Evolutionary conservation across 305 asterid species (phyloP), one percentile per base, ranked within the genome.

Genomic region (Petunia hybrid): DNA sequence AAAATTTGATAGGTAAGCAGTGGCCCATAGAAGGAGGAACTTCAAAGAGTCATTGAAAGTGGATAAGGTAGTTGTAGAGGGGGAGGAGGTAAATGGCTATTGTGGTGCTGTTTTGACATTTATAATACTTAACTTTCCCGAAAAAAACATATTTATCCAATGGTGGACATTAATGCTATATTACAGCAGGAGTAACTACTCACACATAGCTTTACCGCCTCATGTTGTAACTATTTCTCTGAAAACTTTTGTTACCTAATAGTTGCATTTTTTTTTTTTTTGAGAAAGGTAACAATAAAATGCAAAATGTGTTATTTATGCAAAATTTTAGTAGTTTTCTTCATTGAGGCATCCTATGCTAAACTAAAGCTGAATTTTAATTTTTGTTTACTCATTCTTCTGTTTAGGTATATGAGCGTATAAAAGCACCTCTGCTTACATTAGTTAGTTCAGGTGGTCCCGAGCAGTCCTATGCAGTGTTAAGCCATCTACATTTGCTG

Each of bases 371-470:
- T 73, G 62, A 53, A 2, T 53, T 74, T 35, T 74, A 12, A 79
- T 66, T 65, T 78, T 57, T 10, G 10, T 16, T 57, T 48, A 36
- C 51, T 43, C 65, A 53, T 77, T 55, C 59, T 77, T 82, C 39
- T 79, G 68, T 70, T 65, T 70, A 97, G 99, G 99, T 97, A 39
- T 97, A 97, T 70, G 99, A 97, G 89, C 97, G 99, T 80, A 93
- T 97, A 79, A 97, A 95, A 97, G 98, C 99, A 70, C 99, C 99
- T 86, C 87, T 97, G 76, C 99, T 97, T 87, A 97, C 99, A 12
- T 85, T 91, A 88, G 99, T 91, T 69, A 95, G 99, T 95, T 95
- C 99, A 8, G 99, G 99, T 86, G 92, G 99, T 85, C 95, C 98
- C 5, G 99, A 97, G 90, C 99, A 93, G 80, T 97, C 99, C 35